Base-by-base conservation (phyloP, 192 early-diverging fungal species). In the Coemansia sp. region DNA sequence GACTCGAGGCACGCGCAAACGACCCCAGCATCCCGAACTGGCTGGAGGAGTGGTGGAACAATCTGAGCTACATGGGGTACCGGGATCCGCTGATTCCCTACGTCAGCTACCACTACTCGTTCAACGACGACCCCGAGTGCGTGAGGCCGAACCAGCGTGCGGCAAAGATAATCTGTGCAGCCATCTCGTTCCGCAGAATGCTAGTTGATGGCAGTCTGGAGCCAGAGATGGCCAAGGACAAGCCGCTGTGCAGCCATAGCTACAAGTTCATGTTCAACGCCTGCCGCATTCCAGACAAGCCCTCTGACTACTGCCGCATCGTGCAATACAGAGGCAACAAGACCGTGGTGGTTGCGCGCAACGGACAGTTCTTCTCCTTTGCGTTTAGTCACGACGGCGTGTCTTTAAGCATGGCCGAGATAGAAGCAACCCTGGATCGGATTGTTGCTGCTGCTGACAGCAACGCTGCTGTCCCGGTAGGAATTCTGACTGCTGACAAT, bases 181-280 rank as follows among this genome's bases (percentile, higher is more conserved):
- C 94, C 2, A 79, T 95, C 68, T 87, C 85, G 61, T 99, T 98
- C 85, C 88, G 94, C 69, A 80, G 86, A 14, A 79, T 85, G 65
- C 84, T 98, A 19, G 88, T 90, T 43, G 88, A 86, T 42, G 87
- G 90, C 51, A 84, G 81, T 39, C 81, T 97, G n/a, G 83, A 89
- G 58, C 94, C 94, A 19, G 97, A 99, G 71, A 88, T 85, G 74
- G 81, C 79, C 42, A 90, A 90, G 70, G 79, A 81, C 48, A 72
- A 79, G 11, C 90, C 95, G 32, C 79, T 99, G 63, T 95, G 92
- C 67, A 91, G 90, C 75, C 88, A 93, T 54, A 93, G 94, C 61
- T 97, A 95, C 87, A 91, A 93, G 83, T 95, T 89, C 78, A 89
- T 99, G 92, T 99, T 99, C 87, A 95, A 98, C 76, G 89, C 94